Conservation (phyloP, 176 grass and related monocot species). For the Zoysia japonica region DNA sequence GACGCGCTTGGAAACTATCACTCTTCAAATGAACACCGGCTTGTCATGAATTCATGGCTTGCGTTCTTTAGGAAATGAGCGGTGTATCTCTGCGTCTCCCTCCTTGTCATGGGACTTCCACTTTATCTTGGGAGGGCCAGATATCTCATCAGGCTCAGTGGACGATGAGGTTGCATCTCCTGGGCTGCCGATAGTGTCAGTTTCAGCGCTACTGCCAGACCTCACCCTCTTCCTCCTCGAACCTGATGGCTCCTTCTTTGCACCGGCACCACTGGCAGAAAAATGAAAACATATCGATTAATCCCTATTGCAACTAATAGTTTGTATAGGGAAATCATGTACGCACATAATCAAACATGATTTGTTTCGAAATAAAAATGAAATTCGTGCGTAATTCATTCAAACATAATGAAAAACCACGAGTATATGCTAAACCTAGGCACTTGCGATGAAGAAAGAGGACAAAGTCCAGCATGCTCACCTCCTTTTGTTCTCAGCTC, state of each 20-base stretch:
- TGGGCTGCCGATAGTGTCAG: not conserved
- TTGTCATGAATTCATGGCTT: not conserved
- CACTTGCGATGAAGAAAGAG: not conserved
- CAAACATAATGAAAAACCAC: not conserved
- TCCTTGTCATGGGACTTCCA: not conserved
- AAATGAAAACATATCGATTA: not conserved
- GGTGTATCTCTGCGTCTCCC: not conserved
- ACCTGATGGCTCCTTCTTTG: not conserved
- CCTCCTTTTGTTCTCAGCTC: not conserved
- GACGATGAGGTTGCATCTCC: not conserved
- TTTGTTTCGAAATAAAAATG: not conserved
- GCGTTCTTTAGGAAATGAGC: not conserved
- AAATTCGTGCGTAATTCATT: not conserved
- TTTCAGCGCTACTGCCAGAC: not conserved
- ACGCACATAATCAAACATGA: not conserved
- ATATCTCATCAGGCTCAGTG: not conserved
- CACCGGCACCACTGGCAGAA: not conserved
- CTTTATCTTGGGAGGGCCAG: not conserved
- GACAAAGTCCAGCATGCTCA: not conserved
- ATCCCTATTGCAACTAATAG: not conserved
- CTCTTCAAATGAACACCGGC: not conserved
- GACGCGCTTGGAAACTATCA: not conserved
- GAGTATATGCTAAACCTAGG: not conserved
- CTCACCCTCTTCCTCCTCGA: not conserved
- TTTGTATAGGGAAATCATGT: not conserved